Evolutionary conservation across 352 stramenopile genomes (phyloP), one percentile per base, ranked within the genome.

Genomic region (Globisporangium parvum): DNA sequence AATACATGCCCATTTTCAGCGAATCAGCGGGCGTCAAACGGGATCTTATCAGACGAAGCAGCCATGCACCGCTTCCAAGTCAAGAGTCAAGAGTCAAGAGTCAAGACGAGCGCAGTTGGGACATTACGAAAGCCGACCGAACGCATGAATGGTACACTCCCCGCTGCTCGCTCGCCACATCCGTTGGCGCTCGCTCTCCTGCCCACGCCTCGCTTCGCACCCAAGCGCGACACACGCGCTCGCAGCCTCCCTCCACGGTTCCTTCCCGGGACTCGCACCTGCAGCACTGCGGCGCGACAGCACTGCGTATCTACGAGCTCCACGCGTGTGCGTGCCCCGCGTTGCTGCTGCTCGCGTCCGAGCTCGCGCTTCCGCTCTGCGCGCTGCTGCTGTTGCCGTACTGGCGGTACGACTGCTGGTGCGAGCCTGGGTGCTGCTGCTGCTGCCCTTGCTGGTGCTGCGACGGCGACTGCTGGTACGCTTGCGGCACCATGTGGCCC

Each of bases 401-500:
- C 66, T 92, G 77, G 28, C 79, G 83, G 59, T 93, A 91, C 53
- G 69, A 85, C 69, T 91, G 80, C 57, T 88, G 80, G 52, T 91
- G 80, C 44, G 70, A 71, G 45, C 73, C 76, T 20, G 63, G 69
- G 55, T 87, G 76, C 56, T 86, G 78, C 65, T 86, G 73, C 47
- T 86, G 73, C 47, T 69, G 63, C 40, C 57, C 51, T 44, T 80
- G 73, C 56, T 84, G 73, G 60, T 86, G 72, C 59, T 81, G 73
- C 37, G 73, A 79, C 23, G 76, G 73, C 35, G 70, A 79, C 64
- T 88, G 77, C 69, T 91, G 83, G 63, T 90, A 90, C n/a, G 73
- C 80, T 56, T 92, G 82, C 0, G 78, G 84, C 74, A 91, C 81
- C 77, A 91, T 91, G 70, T 94, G 81, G 23, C 79, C 71, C 73